Percentiles rank a stretch among this genome's conserved stretches.
phyloP scores from a whole-genome alignment of 2,329 filamentous ascomycete genomes.

The Knufia fluminis region DNA sequence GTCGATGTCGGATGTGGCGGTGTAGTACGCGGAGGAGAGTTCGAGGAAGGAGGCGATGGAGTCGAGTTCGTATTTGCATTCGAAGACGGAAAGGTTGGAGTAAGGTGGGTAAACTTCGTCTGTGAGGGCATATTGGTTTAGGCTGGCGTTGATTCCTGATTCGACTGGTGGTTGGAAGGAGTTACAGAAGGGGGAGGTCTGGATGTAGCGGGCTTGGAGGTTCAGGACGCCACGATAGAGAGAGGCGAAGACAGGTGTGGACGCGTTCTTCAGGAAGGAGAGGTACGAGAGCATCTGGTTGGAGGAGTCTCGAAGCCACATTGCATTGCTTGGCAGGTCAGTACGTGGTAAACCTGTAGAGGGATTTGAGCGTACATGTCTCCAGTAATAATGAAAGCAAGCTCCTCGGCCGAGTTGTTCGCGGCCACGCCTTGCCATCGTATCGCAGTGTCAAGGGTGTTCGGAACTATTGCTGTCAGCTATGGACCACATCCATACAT shows the following conservation, averaged over 20 bases:
- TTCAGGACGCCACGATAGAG: conserved; percentile 65
- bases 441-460: conserved; percentile 65
- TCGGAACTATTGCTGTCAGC: conserved; percentile 46
- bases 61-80: conserved; percentile 48
- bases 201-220: conserved; percentile 59
- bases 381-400: conserved; percentile 22
- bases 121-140: conserved; percentile 31
- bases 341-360: background rate
- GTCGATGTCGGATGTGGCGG: conserved; percentile 36
- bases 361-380: conserved; percentile 14
- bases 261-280: conserved; percentile 42
- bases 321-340: conserved; percentile 32
- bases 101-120: conserved; percentile 38
- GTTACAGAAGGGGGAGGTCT: conserved; percentile 48
- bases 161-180: conserved; percentile 44
- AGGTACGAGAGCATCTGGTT: conserved; percentile 66
- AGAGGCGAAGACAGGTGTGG: conserved; percentile 52
- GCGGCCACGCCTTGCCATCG: conserved; percentile 51
- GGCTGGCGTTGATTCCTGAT: conserved; percentile 32
- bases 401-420: conserved; percentile 18
- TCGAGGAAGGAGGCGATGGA: conserved; percentile 44
- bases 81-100: conserved; percentile 38
- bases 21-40: conserved; percentile 42
- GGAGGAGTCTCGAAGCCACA: conserved; percentile 48
- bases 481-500: conserved; percentile 29